A percentile compares a stretch with the other conserved stretches of the same genome.
Conservation (phyloP, 345 rosid genomes). For the Citrus medica region DNA sequence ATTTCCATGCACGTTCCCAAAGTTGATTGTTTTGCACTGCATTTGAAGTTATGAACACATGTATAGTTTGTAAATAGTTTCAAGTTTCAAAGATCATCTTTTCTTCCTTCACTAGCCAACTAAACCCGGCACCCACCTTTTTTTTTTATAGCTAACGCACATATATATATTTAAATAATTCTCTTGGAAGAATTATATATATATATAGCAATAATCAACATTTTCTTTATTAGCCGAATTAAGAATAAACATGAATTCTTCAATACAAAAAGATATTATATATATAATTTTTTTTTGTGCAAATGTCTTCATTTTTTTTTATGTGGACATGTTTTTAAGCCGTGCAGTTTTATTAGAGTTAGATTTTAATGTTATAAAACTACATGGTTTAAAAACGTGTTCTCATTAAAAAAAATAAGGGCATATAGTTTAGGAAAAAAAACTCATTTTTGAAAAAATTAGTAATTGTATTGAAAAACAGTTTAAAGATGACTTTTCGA, state of each 20-base stretch:
- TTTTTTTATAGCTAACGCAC: background rate
- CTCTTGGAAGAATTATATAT: background rate
- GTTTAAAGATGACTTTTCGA: too few species aligned
- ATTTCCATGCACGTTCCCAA: conserved; percentile 13
- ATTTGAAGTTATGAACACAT: background rate
- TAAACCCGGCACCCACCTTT: background rate
- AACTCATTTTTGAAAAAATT: too few species aligned
- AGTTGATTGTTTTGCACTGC: background rate
- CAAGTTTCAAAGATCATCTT: background rate
- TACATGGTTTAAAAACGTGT: fast-evolving
- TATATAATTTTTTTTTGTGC: too few species aligned
- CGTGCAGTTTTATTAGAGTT: fast-evolving
- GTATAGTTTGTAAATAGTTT: background rate
- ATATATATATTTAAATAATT: background rate
- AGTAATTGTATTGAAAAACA: too few species aligned
- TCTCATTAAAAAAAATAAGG: too few species aligned
- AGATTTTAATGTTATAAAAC: too few species aligned
- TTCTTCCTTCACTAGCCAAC: background rate
- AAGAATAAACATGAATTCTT: background rate
- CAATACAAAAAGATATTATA: background rate
- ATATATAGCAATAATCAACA: background rate
- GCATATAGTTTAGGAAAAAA: too few species aligned
- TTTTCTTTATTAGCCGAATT: background rate
- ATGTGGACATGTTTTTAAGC: too few species aligned
- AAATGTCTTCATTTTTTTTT: fast-evolving